Evolutionary conservation across 192 early-diverging fungal species (phyloP), one percentile per base, ranked within the genome.

Genomic region (Obelidium mucronatum): DNA sequence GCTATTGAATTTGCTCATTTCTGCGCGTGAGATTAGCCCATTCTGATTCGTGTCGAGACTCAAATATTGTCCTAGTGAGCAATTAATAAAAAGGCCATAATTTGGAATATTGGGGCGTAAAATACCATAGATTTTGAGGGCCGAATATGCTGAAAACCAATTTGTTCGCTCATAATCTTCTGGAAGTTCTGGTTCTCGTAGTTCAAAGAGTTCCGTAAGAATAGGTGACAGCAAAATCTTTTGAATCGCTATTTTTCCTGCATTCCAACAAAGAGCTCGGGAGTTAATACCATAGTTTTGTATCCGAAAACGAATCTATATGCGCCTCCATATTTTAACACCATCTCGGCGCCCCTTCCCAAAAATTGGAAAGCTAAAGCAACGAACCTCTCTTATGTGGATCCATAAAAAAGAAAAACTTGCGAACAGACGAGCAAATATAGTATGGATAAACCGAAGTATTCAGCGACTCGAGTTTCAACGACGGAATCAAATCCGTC

Each of bases 401-500:
- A 79, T 89, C 88, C 30, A 88, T 61, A 75, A 86, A 89, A 66
- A 85, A 89, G 3, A 68, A 58, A 68, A 89, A 89, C 77, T 88
- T 88, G 15, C 86, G 64, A 8, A 73, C 61, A 1, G 84, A 80
- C 15, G 84, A 85, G 61, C 84, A 86, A 22, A 86, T 44, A 67
- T 89, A 89, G 44, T 85, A 85, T 64, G 78, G 81, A 26, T 77
- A 54, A 26, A 87, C 81, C 0, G 58, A 64, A 39, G 17, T 28
- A 36, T 36, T 77, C 40, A 85, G 58, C 30, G 53, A 53, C 1
- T 73, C 48, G n/a, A 88, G 76, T 61, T 86, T 73, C 15, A 87
- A 73, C 2, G 69, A 44, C 19, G 83, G 85, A 48, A 88, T 82
- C 70, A 88, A 42, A 65, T 88, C 87, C 36, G 64, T 66, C 40